Percentiles rank a stretch among this genome's conserved stretches.
phyloP scores from a whole-genome alignment of 768 basidiomycete species.

The Auricularia cornea region DNA sequence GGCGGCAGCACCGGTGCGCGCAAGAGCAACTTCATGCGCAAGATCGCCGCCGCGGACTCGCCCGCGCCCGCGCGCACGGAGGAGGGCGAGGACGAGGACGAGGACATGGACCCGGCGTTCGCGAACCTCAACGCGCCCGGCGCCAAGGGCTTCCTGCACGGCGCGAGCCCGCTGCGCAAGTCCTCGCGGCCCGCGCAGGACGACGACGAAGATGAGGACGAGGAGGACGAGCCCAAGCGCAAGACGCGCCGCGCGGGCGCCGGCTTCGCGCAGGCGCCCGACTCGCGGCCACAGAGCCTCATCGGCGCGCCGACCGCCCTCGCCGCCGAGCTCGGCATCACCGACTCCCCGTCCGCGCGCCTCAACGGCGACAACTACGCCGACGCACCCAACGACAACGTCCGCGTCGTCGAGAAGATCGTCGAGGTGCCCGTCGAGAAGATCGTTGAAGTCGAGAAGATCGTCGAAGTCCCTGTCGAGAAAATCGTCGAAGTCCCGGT shows the following conservation, averaged over 20 bases:
- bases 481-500: conserved; percentile 15
- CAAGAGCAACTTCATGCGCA: conserved; percentile 1
- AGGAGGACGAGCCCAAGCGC: background rate
- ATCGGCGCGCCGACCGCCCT: conserved; percentile 67
- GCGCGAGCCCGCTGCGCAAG: conserved; percentile 55
- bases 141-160: conserved; percentile 33
- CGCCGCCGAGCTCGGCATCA: conserved; percentile 46
- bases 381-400: conserved; percentile 11
- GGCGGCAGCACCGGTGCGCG: background rate
- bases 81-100: conserved; percentile 4
- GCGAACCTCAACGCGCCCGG: conserved; percentile 61
- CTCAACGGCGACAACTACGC: conserved; percentile 14
- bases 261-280: conserved; percentile 54
- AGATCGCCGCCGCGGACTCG: conserved; percentile 33
- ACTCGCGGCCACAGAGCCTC: conserved; percentile 60
- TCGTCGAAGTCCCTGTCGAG: conserved; percentile 11
- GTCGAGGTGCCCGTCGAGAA: conserved; percentile 19
- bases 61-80: background rate
- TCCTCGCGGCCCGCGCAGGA: conserved; percentile 39
- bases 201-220: conserved; percentile 3
- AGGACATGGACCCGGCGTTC: conserved; percentile 69
- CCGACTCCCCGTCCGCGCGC: conserved; percentile 12
- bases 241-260: conserved; percentile 46
- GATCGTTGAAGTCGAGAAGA: conserved; percentile 20
- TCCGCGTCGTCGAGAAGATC: conserved; percentile 16